Evolutionary conservation across 2,329 filamentous ascomycete genomes (phyloP).

Genomic region (Neopestalotiopsis sp.): DNA sequence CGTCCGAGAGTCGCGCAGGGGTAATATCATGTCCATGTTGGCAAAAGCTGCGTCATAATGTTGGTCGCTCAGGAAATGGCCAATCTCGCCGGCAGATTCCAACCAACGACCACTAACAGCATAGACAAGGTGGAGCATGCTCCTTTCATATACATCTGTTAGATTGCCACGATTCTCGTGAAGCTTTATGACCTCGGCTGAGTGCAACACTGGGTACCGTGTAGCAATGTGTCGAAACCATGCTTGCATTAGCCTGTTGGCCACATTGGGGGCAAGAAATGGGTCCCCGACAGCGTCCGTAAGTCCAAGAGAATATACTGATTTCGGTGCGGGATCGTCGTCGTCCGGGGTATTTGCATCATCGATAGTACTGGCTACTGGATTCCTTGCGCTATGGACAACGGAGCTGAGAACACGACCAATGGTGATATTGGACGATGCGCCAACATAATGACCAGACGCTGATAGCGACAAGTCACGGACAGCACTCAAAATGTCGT

Average conservation of each 20-base stretch:
- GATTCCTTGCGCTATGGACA: slow-evolving; percentile 32
- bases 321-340: slow-evolving; percentile 36
- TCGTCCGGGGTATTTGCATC: slow-evolving; percentile 23
- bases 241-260: slow-evolving; percentile 32
- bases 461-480: slow-evolving; percentile 36
- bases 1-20: slow-evolving; percentile 33
- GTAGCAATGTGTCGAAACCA: slow-evolving; percentile 38
- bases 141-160: slow-evolving; percentile 32
- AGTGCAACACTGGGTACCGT: slow-evolving; percentile 35
- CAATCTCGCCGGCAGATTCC: slow-evolving; percentile 37
- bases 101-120: slow-evolving; percentile 38
- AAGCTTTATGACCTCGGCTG: slow-evolving; percentile 30
- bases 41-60: slow-evolving; percentile 36
- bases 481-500: slow-evolving; percentile 35
- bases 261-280: slow-evolving; percentile 32
- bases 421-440: slow-evolving; percentile 37
- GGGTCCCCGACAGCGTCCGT: slow-evolving; percentile 33
- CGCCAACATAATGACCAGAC: slow-evolving; percentile 36
- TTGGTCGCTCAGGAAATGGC: slow-evolving; percentile 37
- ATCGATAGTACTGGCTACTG: slow-evolving; percentile 22
- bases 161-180: slow-evolving; percentile 33
- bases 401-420: slow-evolving; percentile 38
- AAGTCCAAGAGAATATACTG: slow-evolving; percentile 30
- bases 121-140: slow-evolving; percentile 35
- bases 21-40: slow-evolving; percentile 33